Base-by-base conservation (phyloP, 345 rosid species). In the Populus ilicifolia region DNA sequence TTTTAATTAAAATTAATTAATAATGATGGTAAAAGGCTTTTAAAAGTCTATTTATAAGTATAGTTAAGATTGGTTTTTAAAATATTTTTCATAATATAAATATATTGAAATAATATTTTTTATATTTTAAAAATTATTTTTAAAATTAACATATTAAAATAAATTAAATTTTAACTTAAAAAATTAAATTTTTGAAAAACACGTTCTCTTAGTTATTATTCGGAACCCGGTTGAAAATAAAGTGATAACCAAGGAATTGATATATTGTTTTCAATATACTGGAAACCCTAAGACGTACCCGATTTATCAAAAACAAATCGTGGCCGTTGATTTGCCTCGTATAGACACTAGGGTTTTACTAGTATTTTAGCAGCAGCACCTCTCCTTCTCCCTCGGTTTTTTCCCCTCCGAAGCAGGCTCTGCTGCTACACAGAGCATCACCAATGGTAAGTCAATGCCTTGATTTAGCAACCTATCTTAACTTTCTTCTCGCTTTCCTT, bases 41-140 rank as follows among this genome's bases (percentile, higher is more conserved):
- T 0, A 0, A 0, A 0, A 0, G 0, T 0, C 0, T 33, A 0
- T 33, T 3, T 33, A 0, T 0, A 0, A 33, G 0, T 4, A 0
- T 33, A 0, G 0, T 33, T 33, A 0, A 0, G 0, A 5, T 33
- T 3, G 0, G 3, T 33, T 33, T 33, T 33, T 0, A 33, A 33
- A 33, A 3, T 0, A 0, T 0, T 3, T 3, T 33, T 33, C 0
- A 0, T 33, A n/a, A n/a, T 33, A 0, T 0, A 30, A 33, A 33
- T 33, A 4, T 33, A 33, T 33, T 4, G 4, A 33, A 33, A 33
- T 33, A 33, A 33, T 33, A 2, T 30, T 30, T 30, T 30, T 2
- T 30, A 30, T 30, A 2, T 30, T 30, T 2, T 0, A 0, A 30
- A 30, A 30, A 2, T 30, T 30, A 30, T 30, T 30, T 30, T 30